Base-by-base conservation (phyloP, 1,284 basidiomycete species). In the Sphagnurus paluster region DNA sequence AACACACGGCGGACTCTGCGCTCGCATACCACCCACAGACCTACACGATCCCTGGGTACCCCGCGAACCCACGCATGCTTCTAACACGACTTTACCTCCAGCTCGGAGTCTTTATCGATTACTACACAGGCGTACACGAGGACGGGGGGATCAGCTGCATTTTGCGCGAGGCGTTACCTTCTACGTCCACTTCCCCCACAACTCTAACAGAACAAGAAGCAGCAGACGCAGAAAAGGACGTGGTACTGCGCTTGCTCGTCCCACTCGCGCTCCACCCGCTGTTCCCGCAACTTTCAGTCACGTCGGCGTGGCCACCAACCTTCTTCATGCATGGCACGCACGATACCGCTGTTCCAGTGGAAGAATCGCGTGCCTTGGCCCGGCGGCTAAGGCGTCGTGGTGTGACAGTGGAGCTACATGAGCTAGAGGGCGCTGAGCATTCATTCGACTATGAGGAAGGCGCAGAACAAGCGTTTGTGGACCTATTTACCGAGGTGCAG, bases 51-150 rank as follows among this genome's bases (percentile, higher is more conserved):
- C 80, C 82, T 0, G 79, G 79, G 6, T 77, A 74, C 53, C 82
- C 82, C 2, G 72, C 77, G 1, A 82, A 82, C 52, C 77, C 77
- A 6, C 76, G 83, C 24, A 81, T 80, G 80, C 67, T 74, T n/a
- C 64, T 84, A 20, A 63, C 71, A 5, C 69, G 79, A 5, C 64
- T 85, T 7, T 81, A 79, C 48, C 65, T 83, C 14, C 84, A 86
- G 55, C 67, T 78, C 16, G 84, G 82, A 10, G 61, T 59, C 1
- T 79, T 68, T 42, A 59, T 85, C 2, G 83, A 86, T 59, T 84
- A 85, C 55, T 77, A 75, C 53, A 80, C 81, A 0, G 82, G 81
- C 8, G 57, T 62, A 19, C 74, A 82, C 54, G 64, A 68, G 5
- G 75, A 79, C 3, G 79, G 49, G 3, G 52, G 79, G 52, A 58